Conservation (phyloP, 192 early-diverging fungal genomes). For the Geosiphon pyriformis region DNA sequence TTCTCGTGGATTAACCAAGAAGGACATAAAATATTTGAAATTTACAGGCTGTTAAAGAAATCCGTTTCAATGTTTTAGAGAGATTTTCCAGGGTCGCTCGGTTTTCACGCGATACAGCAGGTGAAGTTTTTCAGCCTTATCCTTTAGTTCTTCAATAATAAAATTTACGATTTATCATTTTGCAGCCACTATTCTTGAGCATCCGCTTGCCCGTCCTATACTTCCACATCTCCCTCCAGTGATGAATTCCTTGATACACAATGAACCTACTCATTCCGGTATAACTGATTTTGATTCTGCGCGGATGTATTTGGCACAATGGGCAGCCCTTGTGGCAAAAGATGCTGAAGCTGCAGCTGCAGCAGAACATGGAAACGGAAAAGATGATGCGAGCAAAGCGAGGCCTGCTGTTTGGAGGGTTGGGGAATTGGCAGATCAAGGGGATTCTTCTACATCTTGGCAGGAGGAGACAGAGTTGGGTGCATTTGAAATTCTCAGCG, state of each 20-base stretch:
- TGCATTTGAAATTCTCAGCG: conserved; percentile 38
- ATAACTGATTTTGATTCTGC: conserved; percentile 79
- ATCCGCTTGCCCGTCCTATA: conserved; percentile 50
- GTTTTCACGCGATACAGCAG: conserved; percentile 62
- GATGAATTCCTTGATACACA: conserved; percentile 47
- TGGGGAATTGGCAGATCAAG: conserved; percentile 10
- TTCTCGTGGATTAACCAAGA: too few species aligned
- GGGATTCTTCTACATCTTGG: conserved; percentile 25
- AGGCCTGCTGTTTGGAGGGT: background rate
- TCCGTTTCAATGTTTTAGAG: conserved; percentile 70
- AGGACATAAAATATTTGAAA: background rate
- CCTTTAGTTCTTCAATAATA: conserved; percentile 1
- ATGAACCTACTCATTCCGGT: conserved; percentile 50
- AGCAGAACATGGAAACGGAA: conserved; percentile 20
- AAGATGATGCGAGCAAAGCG: conserved; percentile 11
- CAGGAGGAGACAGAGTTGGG: conserved; percentile 41
- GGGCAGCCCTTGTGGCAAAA: conserved; percentile 58
- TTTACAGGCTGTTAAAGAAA: conserved; percentile 62
- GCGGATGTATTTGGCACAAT: conserved; percentile 71
- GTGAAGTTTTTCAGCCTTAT: conserved; percentile 18
- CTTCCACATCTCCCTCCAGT: conserved; percentile 45
- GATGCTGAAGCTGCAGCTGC: conserved; percentile 20
- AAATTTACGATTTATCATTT: background rate
- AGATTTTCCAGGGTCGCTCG: conserved; percentile 69
- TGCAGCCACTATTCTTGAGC: conserved; percentile 37